Base-by-base conservation (phyloP, 2,329 filamentous ascomycete species). In the Colletotrichum navitas region DNA sequence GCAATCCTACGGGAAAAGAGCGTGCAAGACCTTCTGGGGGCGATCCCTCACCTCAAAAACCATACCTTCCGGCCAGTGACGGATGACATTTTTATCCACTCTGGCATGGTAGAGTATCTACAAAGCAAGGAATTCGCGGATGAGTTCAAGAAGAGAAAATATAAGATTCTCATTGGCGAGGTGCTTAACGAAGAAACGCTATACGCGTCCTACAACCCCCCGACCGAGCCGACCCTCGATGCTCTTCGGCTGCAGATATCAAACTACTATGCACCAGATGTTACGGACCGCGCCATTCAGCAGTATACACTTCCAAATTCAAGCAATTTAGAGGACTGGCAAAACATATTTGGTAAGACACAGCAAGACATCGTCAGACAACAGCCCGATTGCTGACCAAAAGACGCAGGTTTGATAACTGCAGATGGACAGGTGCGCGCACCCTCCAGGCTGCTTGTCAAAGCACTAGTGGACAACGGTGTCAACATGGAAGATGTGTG, bases 41-140 rank as follows among this genome's bases (percentile, higher is more conserved):
- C 79, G 0, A 78, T 84, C 21, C 75, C 77, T n/a, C 74, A 81
- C 11, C 74, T 85, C 39, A 79, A 84, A 66, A 78, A 83, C 56
- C 83, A 85, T 71, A 85, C 83, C 0, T 86, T 85, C 77, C 81
- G 84, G 2, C 81, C 83, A 1, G 78, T 84, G 7, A 85, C 83
- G 0, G 83, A 85, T 58, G 78, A 79, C 10, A 41, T 80, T 1
- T 85, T 85, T 67, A 79, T 85, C 24, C 78, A 80, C 11, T 68
- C 76, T 0, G 79, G 78, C 0, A 81, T 85, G 74, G 78, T 81
- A 1, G 76, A 81, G 0, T 84, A 84, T 26, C 75, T 83, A 16
- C 76, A 78, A 39, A 78, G 77, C 54, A 79, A 80, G 0, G 73
- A 66, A 0, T 84, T 85, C 59, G 81, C 83, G 0, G 69, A 75